A percentile compares a stretch with the other conserved stretches of the same genome.
Evolutionary conservation across 805 yeast genomes (phyloP).

Genomic region (Yarrowia bubula): DNA sequence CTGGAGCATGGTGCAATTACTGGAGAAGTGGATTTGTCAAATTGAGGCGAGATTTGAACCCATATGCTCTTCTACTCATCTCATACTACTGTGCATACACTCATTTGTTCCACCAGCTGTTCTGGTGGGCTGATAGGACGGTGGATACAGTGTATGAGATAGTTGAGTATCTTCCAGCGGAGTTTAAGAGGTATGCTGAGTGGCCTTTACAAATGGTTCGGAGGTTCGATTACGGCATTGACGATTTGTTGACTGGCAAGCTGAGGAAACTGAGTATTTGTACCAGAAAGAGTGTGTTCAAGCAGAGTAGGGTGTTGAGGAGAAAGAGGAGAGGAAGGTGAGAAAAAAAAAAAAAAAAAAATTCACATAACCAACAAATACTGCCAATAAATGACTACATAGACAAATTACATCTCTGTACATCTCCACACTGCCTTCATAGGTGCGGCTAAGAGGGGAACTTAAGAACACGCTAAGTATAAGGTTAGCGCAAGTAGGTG

Average conservation of each 20-base stretch:
- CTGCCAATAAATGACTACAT: too few species aligned
- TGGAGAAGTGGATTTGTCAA: not conserved
- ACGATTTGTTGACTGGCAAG: not conserved
- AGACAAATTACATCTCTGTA: not conserved
- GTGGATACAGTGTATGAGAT: not conserved
- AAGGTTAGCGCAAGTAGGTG: not conserved
- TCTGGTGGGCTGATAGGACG: not conserved
- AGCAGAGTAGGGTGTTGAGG: not conserved
- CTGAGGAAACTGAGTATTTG: not conserved
- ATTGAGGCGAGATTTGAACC: not conserved
- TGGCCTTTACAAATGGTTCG: not conserved
- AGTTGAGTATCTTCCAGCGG: not conserved
- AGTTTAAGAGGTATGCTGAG: not conserved
- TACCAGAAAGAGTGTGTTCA: not conserved
- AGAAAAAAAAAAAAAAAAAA: not conserved
- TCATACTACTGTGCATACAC: not conserved
- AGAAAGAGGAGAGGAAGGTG: not conserved
- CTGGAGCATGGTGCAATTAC: not conserved
- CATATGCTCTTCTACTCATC: not conserved
- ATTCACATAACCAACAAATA: not conserved
- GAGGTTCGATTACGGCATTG: not conserved
- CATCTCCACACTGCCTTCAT: not conserved
- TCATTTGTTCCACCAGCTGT: not conserved
- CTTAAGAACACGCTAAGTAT: not conserved
- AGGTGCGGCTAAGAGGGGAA: conserved; percentile 3